Conservation (phyloP, 2,329 filamentous ascomycete species). For the Calonectria montana region DNA sequence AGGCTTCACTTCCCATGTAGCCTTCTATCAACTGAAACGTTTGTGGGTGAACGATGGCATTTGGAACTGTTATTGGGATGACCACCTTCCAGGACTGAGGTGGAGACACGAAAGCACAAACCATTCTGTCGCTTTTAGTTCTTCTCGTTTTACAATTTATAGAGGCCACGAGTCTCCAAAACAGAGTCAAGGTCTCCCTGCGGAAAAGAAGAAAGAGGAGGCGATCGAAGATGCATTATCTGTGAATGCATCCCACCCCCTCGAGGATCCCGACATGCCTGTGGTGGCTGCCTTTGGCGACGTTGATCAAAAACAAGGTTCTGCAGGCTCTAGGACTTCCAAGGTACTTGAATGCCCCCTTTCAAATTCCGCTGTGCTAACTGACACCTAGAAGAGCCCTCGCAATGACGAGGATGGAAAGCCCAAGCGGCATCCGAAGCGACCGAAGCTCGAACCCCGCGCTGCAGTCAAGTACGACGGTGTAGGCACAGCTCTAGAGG, state of each 20-base stretch:
- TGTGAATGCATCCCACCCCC: too few relatives aligned
- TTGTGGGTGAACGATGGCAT: not conserved
- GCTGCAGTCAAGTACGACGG: not conserved
- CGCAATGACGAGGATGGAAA: not conserved
- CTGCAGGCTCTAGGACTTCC: too few relatives aligned
- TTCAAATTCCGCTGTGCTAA: not conserved
- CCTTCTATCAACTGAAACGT: not conserved
- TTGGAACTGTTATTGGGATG: not conserved
- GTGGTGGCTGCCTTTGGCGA: too few relatives aligned
- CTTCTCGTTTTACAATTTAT: not conserved
- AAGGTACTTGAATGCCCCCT: not conserved
- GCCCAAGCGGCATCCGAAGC: not conserved
- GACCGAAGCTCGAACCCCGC: not conserved
- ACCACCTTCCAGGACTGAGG: not conserved
- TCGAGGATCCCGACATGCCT: too few relatives aligned
- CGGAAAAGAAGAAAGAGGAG: too few relatives aligned
- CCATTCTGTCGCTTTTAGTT: not conserved
- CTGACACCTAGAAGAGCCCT: not conserved
- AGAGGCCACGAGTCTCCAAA: not conserved
- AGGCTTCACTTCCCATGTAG: not conserved
- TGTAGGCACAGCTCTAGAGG: not conserved
- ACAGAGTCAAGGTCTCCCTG: not conserved
- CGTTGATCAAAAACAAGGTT: too few relatives aligned
- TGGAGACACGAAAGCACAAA: not conserved
- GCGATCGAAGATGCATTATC: too few relatives aligned